Conservation (phyloP, 1,284 basidiomycete genomes). For the Sutorius eximius region DNA sequence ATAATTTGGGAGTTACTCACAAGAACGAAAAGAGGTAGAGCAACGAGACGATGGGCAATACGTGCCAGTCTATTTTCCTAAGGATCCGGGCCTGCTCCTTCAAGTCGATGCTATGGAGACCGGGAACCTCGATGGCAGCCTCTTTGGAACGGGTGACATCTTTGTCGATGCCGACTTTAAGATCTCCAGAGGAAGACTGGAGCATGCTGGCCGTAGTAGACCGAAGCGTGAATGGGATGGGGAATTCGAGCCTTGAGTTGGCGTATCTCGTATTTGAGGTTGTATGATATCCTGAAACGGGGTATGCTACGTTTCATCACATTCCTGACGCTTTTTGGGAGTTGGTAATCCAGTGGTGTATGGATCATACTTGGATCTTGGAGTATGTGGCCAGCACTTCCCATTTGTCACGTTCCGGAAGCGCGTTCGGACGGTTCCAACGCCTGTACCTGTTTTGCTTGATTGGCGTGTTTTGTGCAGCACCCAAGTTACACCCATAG, state of each 20-base stretch:
- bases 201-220: slow-evolving; percentile 1
- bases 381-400: not conserved
- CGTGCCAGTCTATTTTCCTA: slow-evolving; percentile 48
- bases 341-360: not conserved
- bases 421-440: not conserved
- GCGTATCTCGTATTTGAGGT: slow-evolving; percentile 7
- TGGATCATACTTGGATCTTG: not conserved
- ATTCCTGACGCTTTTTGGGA: not conserved
- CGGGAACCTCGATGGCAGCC: not conserved
- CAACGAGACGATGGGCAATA: slow-evolving; percentile 50
- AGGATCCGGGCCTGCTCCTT: slow-evolving; percentile 37
- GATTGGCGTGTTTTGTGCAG: too few relatives aligned
- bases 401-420: not conserved
- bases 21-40: slow-evolving; percentile 58
- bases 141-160: not conserved
- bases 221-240: not conserved
- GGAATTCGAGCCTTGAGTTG: not conserved
- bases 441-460: too few relatives aligned
- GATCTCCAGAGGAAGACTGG: not conserved
- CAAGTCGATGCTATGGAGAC: slow-evolving; percentile 11
- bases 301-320: not conserved
- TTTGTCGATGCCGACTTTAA: not conserved
- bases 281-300: slow-evolving; percentile 8
- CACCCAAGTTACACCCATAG: too few relatives aligned
- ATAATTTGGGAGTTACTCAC: slow-evolving; percentile 33